Percentiles rank a stretch among this genome's conserved stretches.
phyloP scores from a whole-genome alignment of 108 stramenopile species.

The Parmales sp. region DNA sequence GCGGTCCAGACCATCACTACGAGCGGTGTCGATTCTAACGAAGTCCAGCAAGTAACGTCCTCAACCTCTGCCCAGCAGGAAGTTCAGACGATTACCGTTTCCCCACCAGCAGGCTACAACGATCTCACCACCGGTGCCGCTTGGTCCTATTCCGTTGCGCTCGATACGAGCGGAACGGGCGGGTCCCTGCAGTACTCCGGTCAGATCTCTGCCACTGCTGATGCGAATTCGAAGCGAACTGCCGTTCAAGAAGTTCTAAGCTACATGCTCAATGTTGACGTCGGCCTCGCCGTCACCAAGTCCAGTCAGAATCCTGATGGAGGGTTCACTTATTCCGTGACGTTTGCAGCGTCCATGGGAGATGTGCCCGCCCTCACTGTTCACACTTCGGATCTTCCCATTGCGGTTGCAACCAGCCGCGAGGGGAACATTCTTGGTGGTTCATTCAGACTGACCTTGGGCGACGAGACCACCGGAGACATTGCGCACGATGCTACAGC shows the following conservation, averaged over 20 bases:
- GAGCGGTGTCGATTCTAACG: slow-evolving; percentile 40
- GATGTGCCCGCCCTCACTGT: slow-evolving; percentile 57
- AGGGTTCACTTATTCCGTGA: slow-evolving; percentile 53
- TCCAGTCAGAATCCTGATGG: slow-evolving; percentile 33
- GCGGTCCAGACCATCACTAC: slow-evolving; percentile 65
- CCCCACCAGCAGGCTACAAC: slow-evolving; percentile 23
- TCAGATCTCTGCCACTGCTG: slow-evolving; percentile 44
- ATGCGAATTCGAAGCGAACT: slow-evolving; percentile 19
- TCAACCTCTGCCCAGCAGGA: slow-evolving; percentile 38
- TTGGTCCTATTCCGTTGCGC: slow-evolving; percentile 40
- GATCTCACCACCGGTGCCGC: slow-evolving; percentile 32
- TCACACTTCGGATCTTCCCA: slow-evolving; percentile 40
- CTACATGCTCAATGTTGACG: slow-evolving; percentile 45
- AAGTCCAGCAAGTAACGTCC: slow-evolving; percentile 52
- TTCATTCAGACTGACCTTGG: slow-evolving; percentile 49
- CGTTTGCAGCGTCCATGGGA: slow-evolving; percentile 52
- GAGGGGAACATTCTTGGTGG: slow-evolving; percentile 63
- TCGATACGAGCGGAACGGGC: slow-evolving; percentile 39
- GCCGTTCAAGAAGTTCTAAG: slow-evolving; percentile 42
- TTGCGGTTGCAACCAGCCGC: slow-evolving; percentile 37
- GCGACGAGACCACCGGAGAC: slow-evolving; percentile 47
- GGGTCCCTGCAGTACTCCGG: slow-evolving; percentile 52
- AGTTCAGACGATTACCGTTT: slow-evolving; percentile 52
- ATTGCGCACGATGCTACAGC: slow-evolving; percentile 51
- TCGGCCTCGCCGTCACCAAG: slow-evolving; percentile 29